Evolutionary conservation across 75 land plant genomes (phyloP).

Genomic region (Selaginella tamariscina): DNA sequence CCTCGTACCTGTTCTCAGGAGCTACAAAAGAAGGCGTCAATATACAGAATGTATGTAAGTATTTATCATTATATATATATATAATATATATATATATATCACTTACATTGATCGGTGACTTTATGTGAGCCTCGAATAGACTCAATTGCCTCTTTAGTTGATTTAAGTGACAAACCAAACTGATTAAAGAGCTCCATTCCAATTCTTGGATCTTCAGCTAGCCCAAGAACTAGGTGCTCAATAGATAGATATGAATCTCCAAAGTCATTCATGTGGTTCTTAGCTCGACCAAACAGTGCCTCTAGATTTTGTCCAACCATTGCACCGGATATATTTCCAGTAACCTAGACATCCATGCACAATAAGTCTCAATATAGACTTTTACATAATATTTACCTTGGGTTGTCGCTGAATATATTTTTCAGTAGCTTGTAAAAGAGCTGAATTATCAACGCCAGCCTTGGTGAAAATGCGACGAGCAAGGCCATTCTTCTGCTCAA

Average conservation of each 20-base stretch:
- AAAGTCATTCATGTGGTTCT: conserved; percentile 49
- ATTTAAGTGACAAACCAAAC: conserved; percentile 35
- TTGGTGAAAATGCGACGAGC: conserved; percentile 11
- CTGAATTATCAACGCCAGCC: conserved; percentile 9
- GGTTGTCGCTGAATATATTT: not conserved
- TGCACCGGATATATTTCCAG: conserved; percentile 44
- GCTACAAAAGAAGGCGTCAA: conserved; percentile 27
- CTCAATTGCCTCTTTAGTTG: conserved; percentile 42
- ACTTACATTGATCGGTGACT: conserved; percentile 67
- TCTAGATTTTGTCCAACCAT: conserved; percentile 40
- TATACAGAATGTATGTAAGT: not conserved
- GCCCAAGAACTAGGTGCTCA: conserved; percentile 61
- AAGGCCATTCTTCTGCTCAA: conserved; percentile 8
- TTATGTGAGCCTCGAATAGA: conserved; percentile 60
- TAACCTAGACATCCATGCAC: conserved; percentile 27
- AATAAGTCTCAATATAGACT: not conserved
- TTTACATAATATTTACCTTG: not conserved
- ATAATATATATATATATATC: too few relatives aligned
- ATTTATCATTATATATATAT: not conserved
- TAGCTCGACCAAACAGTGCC: conserved; percentile 43
- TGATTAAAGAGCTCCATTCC: conserved; percentile 54
- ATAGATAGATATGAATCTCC: conserved; percentile 71
- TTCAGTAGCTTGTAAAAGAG: conserved; percentile 13
- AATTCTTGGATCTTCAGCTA: conserved; percentile 46
- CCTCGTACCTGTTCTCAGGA: conserved; percentile 79